Evolutionary conservation across 768 basidiomycete genomes (phyloP), one percentile per base, ranked within the genome.

Genomic region (Neoboletus brunneissimus): DNA sequence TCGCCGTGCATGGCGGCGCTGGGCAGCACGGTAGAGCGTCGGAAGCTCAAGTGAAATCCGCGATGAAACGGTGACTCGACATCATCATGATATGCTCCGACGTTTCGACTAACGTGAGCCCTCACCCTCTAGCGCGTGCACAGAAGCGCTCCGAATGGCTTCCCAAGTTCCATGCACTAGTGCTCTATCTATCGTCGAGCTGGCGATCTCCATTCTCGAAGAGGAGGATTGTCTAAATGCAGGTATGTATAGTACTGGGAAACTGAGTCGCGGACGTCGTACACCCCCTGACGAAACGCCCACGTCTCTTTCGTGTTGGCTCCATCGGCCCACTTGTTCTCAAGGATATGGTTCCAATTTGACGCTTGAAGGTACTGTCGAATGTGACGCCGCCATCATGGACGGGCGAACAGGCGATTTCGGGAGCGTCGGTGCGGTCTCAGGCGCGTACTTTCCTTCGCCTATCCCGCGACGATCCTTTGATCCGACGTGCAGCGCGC

Each of bases 321-420:
- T 23, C 37, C 12, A 11, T 37, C 48, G 23, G 16, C 11, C 20
- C 20, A n/a, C 37, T n/a, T n/a, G 18, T 1, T 40, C 23, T 41
- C 18, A 48, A 86, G 89, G 90, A 1, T 83, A 79, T 57, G 90
- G 91, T 5, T 89, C 91, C 2, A 93, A 92, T 67, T 73, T 93
- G 45, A 91, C 88, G 0, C 59, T 86, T 4, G 76, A 81, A n/a
- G 89, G 91, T 15, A 75, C 73, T 3, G 89, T 91, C 18, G 91
- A 93, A 72, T 92, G 91, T 62, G 91, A 93, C 62, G 90, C 91
- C 9, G 79, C 88, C 13, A 75, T 92, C 54, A 89, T 90, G 84
- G 72, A 75, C 22, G 80, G 81, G 23, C 67, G 65, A 43, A 68
- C 70, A 0, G 65, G 70, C 22, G 69, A 72, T n/a, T 93, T 88